phyloP scores from a whole-genome alignment of 345 rosid species.

The Populus nigra region DNA sequence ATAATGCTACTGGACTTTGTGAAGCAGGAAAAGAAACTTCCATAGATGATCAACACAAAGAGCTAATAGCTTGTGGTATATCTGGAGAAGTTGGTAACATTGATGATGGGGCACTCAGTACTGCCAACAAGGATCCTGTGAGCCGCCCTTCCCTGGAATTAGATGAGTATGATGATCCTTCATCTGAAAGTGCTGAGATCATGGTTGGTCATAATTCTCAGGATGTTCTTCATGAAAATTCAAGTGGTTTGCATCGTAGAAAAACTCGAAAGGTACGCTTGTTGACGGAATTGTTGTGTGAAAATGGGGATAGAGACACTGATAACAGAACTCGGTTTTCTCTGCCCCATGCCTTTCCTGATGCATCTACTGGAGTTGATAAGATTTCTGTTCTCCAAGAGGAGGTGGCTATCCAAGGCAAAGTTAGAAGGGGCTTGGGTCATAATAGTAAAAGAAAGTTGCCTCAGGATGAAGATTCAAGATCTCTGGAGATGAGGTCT shows the following conservation, averaged over 20 bases:
- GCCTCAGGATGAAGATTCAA: constrained; percentile 42
- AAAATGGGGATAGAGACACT: constrained; percentile 30
- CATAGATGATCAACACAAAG: constrained; percentile 18
- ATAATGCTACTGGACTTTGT: constrained; percentile 16
- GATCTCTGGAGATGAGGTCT: constrained; percentile 31
- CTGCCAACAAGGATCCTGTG: constrained; percentile 26
- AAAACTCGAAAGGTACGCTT: constrained; percentile 66
- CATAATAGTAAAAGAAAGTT: constrained; percentile 58
- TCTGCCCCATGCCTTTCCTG: constrained; percentile 27
- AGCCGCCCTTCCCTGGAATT: constrained; percentile 35
- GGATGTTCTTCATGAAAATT: constrained; percentile 27
- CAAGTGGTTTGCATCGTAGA: constrained; percentile 49
- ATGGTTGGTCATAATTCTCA: constrained; percentile 26
- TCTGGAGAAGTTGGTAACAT: constrained; percentile 29
- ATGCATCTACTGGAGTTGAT: constrained; percentile 27
- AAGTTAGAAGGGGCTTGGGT: constrained; percentile 23
- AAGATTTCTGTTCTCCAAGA: constrained; percentile 20
- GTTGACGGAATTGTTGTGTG: constrained; percentile 68
- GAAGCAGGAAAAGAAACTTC: constrained; percentile 27
- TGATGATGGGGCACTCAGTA: constrained; percentile 24
- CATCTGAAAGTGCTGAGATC: constrained; percentile 57
- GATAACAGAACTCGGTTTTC: constrained; percentile 34
- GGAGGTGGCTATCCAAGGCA: constrained; percentile 22
- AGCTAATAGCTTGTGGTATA: constrained; percentile 28
- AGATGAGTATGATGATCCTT: constrained; percentile 37